phyloP scores from a whole-genome alignment of 257 asterid genomes.

The Solanum acaule region DNA sequence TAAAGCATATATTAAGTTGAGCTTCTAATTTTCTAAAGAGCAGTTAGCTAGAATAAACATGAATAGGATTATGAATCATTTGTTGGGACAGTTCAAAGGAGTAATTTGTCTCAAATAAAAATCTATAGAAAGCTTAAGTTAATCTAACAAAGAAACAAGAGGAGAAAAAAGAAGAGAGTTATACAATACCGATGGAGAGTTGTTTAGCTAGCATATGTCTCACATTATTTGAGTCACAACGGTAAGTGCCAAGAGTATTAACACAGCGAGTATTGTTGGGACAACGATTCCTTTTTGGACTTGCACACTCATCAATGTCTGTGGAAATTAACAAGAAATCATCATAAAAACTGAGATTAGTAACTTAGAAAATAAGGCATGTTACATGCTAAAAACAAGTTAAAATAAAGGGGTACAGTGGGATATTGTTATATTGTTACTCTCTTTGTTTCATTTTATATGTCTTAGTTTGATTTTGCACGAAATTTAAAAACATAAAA shows the following conservation, averaged over 20 bases:
- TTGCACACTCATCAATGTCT: not conserved
- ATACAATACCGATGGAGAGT: not conserved
- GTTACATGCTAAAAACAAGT: not conserved
- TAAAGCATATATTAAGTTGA: not conserved
- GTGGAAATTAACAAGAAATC: not conserved
- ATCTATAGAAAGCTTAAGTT: accelerated
- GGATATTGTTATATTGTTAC: not conserved
- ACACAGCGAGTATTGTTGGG: not conserved
- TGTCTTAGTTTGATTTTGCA: not conserved
- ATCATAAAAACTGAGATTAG: not conserved
- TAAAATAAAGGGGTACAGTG: not conserved
- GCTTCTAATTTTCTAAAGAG: not conserved
- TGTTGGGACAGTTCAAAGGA: not conserved
- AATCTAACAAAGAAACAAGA: not conserved
- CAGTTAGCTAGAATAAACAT: not conserved
- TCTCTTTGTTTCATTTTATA: not conserved
- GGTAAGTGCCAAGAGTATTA: not conserved
- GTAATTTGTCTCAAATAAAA: not conserved
- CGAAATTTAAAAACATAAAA: not conserved
- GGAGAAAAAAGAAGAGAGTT: not conserved
- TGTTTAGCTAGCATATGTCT: not conserved
- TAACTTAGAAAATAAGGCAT: not conserved
- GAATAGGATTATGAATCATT: not conserved
- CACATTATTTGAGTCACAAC: not conserved
- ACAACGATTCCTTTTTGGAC: not conserved